Percentiles rank a stretch among this genome's conserved stretches.
Evolutionary conservation across 352 stramenopile species (phyloP).

Genomic region (Phytophthora sp.): DNA sequence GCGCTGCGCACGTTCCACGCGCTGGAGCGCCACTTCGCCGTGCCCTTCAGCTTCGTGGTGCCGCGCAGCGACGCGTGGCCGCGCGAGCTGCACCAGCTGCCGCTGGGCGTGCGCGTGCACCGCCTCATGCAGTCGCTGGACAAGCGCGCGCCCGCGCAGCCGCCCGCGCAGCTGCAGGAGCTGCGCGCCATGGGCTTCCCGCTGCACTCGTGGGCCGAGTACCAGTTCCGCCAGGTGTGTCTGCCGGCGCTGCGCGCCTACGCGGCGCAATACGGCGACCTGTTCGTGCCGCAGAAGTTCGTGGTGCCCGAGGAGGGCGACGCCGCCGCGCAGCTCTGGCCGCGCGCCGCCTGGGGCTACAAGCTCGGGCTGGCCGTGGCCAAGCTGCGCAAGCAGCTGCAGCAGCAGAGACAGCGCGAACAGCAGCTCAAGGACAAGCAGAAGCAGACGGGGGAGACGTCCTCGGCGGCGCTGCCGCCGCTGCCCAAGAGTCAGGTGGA

Average conservation of each 20-base stretch:
- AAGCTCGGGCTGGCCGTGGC: constrained; percentile 89
- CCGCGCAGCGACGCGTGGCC: constrained; percentile 38
- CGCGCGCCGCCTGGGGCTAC: constrained; percentile 81
- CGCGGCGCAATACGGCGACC: constrained; percentile 75
- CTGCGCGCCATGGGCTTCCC: constrained; percentile 65
- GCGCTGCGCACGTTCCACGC: constrained; percentile 62
- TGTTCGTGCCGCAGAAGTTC: constrained; percentile 94
- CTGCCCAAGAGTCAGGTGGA: constrained; percentile 68
- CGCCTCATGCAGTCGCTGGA: constrained; percentile 48
- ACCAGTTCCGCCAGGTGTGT: constrained; percentile 65
- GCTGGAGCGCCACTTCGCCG: constrained; percentile 68
- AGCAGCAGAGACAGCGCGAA: constrained; percentile 32
- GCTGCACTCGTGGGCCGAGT: constrained; percentile 59
- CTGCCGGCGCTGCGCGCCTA: constrained; percentile 85
- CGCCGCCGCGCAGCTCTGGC: constrained; percentile 49
- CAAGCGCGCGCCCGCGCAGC: constrained; percentile 31
- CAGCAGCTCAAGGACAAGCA: constrained; percentile 25
- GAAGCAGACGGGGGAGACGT: background rate
- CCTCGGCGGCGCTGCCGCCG: constrained; percentile 14
- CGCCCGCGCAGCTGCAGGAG: constrained; percentile 39
- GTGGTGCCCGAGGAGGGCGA: constrained; percentile 72
- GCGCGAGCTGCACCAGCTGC: constrained; percentile 50
- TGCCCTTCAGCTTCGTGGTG: constrained; percentile 50
- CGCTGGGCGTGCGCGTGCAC: constrained; percentile 64
- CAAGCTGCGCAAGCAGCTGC: constrained; percentile 79